Percentiles rank a stretch among this genome's conserved stretches.
Evolutionary conservation across 768 basidiomycete species (phyloP).

Genomic region (Calocera cornea): DNA sequence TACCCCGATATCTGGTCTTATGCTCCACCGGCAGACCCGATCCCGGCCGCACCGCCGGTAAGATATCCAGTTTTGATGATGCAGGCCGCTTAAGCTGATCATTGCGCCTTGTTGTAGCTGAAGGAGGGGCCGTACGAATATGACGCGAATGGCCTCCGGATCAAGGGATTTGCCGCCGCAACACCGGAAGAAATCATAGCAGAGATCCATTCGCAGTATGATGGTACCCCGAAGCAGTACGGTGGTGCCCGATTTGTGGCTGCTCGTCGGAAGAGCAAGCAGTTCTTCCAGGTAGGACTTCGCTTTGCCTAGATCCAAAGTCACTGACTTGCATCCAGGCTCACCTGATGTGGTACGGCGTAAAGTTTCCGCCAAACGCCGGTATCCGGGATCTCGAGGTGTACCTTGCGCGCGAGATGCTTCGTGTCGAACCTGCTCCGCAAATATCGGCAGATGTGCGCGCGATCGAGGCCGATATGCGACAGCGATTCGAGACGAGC

Average conservation of each 20-base stretch:
- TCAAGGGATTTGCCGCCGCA: neutral
- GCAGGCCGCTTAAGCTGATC: neutral
- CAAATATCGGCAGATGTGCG: neutral
- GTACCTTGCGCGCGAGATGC: neutral
- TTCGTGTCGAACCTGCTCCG: neutral
- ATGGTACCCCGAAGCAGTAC: neutral
- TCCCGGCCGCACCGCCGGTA: neutral
- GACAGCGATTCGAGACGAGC: neutral
- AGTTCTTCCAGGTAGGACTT: neutral
- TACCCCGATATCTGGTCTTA: neutral
- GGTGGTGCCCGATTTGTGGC: neutral
- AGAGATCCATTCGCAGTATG: slow-evolving; percentile 4
- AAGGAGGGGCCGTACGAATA: neutral
- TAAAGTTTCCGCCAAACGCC: slow-evolving; percentile 1
- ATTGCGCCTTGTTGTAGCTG: neutral
- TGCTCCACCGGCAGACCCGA: neutral
- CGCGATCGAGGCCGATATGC: neutral
- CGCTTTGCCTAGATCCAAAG: neutral
- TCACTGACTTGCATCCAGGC: neutral
- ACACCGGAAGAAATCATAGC: neutral
- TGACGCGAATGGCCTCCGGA: neutral
- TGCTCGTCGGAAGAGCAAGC: neutral
- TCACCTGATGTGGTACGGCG: neutral
- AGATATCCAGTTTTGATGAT: neutral
- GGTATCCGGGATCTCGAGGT: neutral